Evolutionary conservation across 495 filamentous ascomycete species (phyloP).

Genomic region (Talaromyces thailandensis): DNA sequence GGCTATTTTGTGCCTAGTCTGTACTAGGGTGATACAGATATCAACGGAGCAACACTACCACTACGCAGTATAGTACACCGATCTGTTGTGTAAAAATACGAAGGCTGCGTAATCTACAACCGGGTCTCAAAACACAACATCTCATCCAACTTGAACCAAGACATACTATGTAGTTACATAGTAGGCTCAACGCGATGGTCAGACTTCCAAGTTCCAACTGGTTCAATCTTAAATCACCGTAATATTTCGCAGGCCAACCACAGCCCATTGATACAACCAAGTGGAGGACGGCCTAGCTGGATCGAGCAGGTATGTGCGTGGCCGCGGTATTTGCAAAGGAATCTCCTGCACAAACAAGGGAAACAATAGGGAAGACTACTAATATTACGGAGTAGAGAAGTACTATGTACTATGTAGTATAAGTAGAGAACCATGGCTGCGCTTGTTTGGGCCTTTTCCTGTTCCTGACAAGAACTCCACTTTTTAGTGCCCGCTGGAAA

Average conservation of each 20-base stretch:
- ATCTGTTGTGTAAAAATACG: neutral
- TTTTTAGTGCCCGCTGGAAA: slow-evolving; percentile 10
- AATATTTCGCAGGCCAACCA: neutral
- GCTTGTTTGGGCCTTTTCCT: slow-evolving; percentile 18
- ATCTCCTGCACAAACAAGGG: neutral
- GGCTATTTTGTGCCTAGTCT: no score
- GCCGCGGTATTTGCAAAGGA: neutral
- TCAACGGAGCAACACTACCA: no score
- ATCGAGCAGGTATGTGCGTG: neutral
- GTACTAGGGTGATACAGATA: no score
- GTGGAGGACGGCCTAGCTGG: neutral
- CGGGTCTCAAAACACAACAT: neutral
- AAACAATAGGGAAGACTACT: neutral
- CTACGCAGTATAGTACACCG: no score
- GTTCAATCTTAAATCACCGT: neutral
- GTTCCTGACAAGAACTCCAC: slow-evolving; percentile 16
- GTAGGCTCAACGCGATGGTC: no score
- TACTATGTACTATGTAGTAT: no score
- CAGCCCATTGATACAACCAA: neutral
- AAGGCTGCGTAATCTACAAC: neutral
- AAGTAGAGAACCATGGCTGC: neutral
- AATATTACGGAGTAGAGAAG: no score
- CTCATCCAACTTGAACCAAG: no score
- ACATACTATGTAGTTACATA: no score
- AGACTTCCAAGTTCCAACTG: neutral